Base-by-base conservation (phyloP, 352 stramenopile species). In the Phytophthora pinifolia region DNA sequence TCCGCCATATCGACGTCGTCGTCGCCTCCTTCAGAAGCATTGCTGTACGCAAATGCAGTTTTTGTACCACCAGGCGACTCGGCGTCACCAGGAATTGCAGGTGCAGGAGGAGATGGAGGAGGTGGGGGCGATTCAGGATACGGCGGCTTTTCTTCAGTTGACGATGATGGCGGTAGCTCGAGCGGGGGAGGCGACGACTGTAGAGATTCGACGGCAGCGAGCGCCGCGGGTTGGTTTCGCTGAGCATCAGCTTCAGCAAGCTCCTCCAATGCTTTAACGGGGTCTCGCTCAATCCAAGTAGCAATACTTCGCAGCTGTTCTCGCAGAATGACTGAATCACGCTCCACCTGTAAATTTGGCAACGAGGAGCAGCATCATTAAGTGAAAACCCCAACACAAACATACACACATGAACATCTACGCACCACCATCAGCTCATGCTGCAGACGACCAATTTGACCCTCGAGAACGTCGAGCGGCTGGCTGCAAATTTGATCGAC, bases 401-500 rank as follows among this genome's bases (percentile, higher is more conserved):
- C 10, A 17, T 29, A 14, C 20, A 1, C 43, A 20, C 1, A 53
- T 14, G 5, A 62, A 13, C 33, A 33, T 39, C 20, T 38, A 70
- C 72, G 17, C 48, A 94, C 84, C 60, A 67, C 65, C 31, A 62
- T 60, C 6, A 90, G 61, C 12, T 89, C 75, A 8, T 76, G 55
- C 6, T 65, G 69, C 7, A 96, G 58, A 4, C 70, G 63, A 25
- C 58, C 17, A 43, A 92, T 75, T 20, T 83, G 79, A 18, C 74
- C 64, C 44, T 96, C 80, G 8, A 96, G 59, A 42, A 83, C 67
- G 45, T 96, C 84, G 2, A 83, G 58, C 0, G 82, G 76, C 43
- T 94, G 78, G 4, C 79, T 78, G 46, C 70, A 91, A 39, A 96
- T 89, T 47, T 91, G 70, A 33, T 93, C 79, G 0, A 96, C 82